A percentile compares a stretch with the other conserved stretches of the same genome.
phyloP scores from a whole-genome alignment of 2,329 filamentous ascomycete species.

The Trichophyton benhamiae region DNA sequence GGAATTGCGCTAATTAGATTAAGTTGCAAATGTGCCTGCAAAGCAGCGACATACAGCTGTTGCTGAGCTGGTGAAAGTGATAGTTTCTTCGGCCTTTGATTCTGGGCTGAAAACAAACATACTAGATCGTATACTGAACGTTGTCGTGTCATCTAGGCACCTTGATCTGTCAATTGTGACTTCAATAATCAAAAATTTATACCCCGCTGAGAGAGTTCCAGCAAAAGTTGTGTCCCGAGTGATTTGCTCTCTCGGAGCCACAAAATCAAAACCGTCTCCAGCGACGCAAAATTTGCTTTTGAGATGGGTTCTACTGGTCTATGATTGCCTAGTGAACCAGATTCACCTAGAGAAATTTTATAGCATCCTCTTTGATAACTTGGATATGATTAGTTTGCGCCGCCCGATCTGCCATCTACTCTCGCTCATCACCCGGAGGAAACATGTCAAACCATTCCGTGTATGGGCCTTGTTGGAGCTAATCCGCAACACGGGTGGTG shows the following conservation, averaged over 20 bases:
- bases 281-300: slow-evolving; percentile 58
- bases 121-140: slow-evolving; percentile 51
- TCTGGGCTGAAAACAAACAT: slow-evolving; percentile 51
- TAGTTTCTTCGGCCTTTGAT: slow-evolving; percentile 53
- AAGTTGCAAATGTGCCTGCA: slow-evolving; percentile 39
- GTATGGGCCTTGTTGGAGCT: slow-evolving; percentile 58
- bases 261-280: slow-evolving; percentile 60
- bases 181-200: slow-evolving; percentile 59
- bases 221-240: slow-evolving; percentile 51
- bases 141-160: slow-evolving; percentile 53
- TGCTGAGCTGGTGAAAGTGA: slow-evolving; percentile 50
- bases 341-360: slow-evolving; percentile 57
- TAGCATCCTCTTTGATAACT: slow-evolving; percentile 62
- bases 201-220: slow-evolving; percentile 55
- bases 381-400: slow-evolving; percentile 68
- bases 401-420: slow-evolving; percentile 61
- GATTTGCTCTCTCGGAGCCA: slow-evolving; percentile 64
- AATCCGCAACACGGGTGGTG: slow-evolving; percentile 41
- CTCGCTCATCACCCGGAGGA: slow-evolving; percentile 64
- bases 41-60: slow-evolving; percentile 54
- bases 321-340: slow-evolving; percentile 56
- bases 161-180: slow-evolving; percentile 65
- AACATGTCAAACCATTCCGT: slow-evolving; percentile 70
- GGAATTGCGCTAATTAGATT: not conserved
- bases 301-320: slow-evolving; percentile 66